phyloP scores from a whole-genome alignment of 345 rosid species.

The Brassica carinata region DNA sequence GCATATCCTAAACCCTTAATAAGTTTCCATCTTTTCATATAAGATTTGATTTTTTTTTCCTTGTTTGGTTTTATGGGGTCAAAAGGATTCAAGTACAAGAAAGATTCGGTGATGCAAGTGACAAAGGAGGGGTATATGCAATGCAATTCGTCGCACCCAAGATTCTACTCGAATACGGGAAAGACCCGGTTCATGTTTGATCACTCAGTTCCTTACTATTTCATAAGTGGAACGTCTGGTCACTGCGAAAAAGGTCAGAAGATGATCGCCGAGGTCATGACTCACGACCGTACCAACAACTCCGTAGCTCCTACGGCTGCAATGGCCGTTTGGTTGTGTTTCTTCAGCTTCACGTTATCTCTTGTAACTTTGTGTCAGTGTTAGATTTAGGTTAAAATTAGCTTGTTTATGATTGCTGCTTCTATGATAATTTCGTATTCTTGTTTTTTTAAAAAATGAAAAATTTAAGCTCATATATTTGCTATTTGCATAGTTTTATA shows the following conservation, averaged over 20 bases:
- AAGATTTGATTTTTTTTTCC: background rate
- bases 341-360: slow-evolving; percentile 6
- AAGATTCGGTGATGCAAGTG: slow-evolving; percentile 10
- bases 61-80: background rate
- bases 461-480: background rate
- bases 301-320: background rate
- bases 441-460: background rate
- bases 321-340: background rate
- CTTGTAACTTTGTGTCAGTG: background rate
- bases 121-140: background rate
- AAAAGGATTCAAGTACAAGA: slow-evolving; percentile 2
- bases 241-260: slow-evolving; percentile 7
- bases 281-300: background rate
- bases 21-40: background rate
- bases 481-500: background rate
- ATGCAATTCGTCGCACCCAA: slow-evolving; percentile 3
- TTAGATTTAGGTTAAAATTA: background rate
- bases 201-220: slow-evolving; percentile 6
- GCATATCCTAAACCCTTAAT: background rate
- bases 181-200: slow-evolving; percentile 7
- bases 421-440: background rate
- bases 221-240: slow-evolving; percentile 2
- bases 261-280: background rate
- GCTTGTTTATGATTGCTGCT: background rate
- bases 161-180: slow-evolving; percentile 8